Evolutionary conservation across 148 eudicot genomes (phyloP), one percentile per base, ranked within the genome.

Genomic region (Diospyros lotus): DNA sequence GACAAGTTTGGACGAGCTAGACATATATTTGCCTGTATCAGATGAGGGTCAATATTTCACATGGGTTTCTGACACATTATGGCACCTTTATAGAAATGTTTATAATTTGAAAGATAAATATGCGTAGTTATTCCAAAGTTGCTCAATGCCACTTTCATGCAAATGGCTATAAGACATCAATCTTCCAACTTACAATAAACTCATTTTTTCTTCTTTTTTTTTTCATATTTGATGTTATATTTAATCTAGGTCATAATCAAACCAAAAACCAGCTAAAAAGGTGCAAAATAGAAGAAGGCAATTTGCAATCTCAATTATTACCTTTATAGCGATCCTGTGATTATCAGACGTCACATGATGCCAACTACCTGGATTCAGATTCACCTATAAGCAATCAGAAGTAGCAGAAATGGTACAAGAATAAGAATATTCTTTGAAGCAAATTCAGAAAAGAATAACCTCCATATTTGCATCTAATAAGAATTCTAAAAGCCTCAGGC

Each of bases 271-370:
- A 58, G 54, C 40, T 44, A 13, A 52, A 3, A 50, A 40, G 7
- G 15, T 39, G 51, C 46, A 2, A 9, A 73, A 59, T 9, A 71
- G 28, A 28, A 28, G 28, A 0, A 28, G 28, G 28, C 15, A 76
- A 71, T 38, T 38, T 15, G 8, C 41, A 52, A 40, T 58, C 44
- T 73, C 61, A 53, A 46, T 56, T 18, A 58, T 75, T 88, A 93
- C 98, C 98, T 93, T 93, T 72, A 91, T 83, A 48, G 73, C 54
- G 44, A 69, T 77, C 61, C 69, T 76, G 51, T 78, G 81, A 65
- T 71, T 62, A 72, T 48, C 79, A 55, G 77, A 76, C 73, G 59
- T 76, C 73, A 73, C 82, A 64, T 72, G 77, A 66, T 68, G 72
- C 74, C 77, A 75, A 86, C 74, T 69, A 87, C 83, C 98, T 93